Base-by-base conservation (phyloP, 257 asterid genomes). In the Solanum paucissectum region DNA sequence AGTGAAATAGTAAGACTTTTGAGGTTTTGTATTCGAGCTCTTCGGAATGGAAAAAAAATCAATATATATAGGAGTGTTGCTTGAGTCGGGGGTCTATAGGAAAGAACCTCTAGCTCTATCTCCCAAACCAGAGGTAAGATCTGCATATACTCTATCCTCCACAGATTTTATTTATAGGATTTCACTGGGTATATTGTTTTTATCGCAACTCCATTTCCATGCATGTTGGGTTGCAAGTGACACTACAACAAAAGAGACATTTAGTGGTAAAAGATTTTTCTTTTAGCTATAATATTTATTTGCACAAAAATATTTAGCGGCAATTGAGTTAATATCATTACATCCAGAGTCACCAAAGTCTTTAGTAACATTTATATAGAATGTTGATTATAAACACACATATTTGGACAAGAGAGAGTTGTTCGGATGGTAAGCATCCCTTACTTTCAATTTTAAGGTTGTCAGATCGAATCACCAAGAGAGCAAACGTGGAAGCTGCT, bases 61-160 rank as follows among this genome's bases (percentile, higher is more conserved):
- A 58, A 58, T 58, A 7, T 55, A 55, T 20, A 58, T 58, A 58
- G 5, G 66, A 20, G 66, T 58, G 25, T 20, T 58, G 25, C 66
- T 20, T 60, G 27, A 23, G 13, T 4, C 6, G 1, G 27, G 2
- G 7, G 13, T n/a, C 6, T 62, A 62, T 62, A 11, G 4, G 12
- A 23, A 62, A 62, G 0, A 4, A 62, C 7, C 12, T 62, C 12
- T 55, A 55, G n/a, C 62, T n/a, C 3, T 62, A 23, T 23, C 69
- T 23, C 3, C 6, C 32, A 62, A 62, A 0, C 0, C 29, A 62
- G 16, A 10, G 12, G 6, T 60, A 60, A 60, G 12, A 21, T 21
- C 5, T 60, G 25, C 2, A 0, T n/a, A 10, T 0, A 62, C 29
- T 62, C 29, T 62, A 9, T 23, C 0, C 3, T 4, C 0, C 0